Evolutionary conservation across 345 rosid genomes (phyloP).

Genomic region (Rhodamnia rubescens): DNA sequence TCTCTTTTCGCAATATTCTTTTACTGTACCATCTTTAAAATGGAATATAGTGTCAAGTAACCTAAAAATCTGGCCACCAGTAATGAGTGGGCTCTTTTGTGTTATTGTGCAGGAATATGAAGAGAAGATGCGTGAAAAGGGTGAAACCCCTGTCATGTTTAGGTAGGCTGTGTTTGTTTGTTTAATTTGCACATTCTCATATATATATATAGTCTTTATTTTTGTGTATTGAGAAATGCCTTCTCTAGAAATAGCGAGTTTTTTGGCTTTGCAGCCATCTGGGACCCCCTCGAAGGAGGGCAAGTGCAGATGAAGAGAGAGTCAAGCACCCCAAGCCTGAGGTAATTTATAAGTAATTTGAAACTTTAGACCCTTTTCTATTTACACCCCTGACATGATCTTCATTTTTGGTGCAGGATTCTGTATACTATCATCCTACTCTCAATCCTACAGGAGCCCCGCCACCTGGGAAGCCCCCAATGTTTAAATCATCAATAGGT

Average conservation of each 20-base stretch:
- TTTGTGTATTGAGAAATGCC: neutral
- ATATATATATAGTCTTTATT: neutral
- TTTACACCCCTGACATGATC: neutral
- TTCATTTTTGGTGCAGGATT: constrained; percentile 52
- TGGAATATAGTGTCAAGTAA: neutral
- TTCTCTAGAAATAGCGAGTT: neutral
- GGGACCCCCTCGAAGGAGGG: constrained; percentile 68
- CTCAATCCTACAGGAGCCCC: constrained; percentile 98
- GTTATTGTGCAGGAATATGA: constrained; percentile 54
- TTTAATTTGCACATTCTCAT: neutral
- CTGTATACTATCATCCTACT: constrained; percentile 93
- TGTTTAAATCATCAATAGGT: constrained; percentile 91
- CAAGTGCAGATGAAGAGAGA: constrained; percentile 82
- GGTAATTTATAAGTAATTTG: constrained; percentile 25
- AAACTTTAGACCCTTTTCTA: neutral
- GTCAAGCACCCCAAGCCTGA: constrained; percentile 75
- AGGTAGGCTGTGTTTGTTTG: constrained; percentile 31
- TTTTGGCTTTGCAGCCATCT: constrained; percentile 58
- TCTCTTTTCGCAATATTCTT: neutral
- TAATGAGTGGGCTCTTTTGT: neutral
- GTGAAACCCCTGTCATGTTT: constrained; percentile 96
- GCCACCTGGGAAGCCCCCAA: constrained; percentile 98
- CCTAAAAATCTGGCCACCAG: neutral
- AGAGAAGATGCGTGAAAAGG: constrained; percentile 92
- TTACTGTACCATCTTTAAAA: neutral